Evolutionary conservation across 139 green algal genomes (phyloP).

Genomic region (Chlorella sp.): DNA sequence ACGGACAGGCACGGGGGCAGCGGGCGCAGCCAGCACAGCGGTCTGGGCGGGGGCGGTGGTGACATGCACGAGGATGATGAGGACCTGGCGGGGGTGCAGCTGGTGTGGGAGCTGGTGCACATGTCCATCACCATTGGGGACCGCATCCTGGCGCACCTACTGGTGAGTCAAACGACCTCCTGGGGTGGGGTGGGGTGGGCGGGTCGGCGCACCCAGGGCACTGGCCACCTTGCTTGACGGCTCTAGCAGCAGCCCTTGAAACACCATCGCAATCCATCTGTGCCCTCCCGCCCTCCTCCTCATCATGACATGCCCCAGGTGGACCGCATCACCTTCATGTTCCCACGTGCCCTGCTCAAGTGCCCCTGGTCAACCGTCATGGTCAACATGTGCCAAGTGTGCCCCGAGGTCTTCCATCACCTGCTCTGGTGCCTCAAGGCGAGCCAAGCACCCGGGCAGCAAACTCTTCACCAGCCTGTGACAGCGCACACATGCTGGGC

Average conservation of each 20-base stretch:
- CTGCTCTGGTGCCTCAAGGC: conserved; percentile 5
- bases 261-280: too few relatives aligned
- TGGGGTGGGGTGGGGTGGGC: too few relatives aligned
- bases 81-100: not conserved
- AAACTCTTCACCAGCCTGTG: not conserved
- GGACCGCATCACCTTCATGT: not conserved
- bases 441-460: not conserved
- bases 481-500: too few relatives aligned
- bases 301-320: too few relatives aligned
- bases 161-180: too few relatives aligned
- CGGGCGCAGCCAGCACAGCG: too few relatives aligned
- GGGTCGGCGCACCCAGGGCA: too few relatives aligned
- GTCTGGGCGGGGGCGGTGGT: not conserved
- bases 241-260: too few relatives aligned
- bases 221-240: too few relatives aligned
- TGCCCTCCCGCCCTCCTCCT: too few relatives aligned
- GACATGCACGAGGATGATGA: not conserved
- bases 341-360: conserved; percentile 1
- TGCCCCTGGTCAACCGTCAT: conserved; percentile 9
- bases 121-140: not conserved
- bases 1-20: too few relatives aligned
- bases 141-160: not conserved
- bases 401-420: conserved; percentile 2
- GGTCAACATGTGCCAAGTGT: conserved; percentile 1
- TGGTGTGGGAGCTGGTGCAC: conserved; percentile 2